These are phyloP conservation scores for Solanum pennellii DNA, from an alignment of 257 asterid species.

Conservation along the genomic window DNA sequence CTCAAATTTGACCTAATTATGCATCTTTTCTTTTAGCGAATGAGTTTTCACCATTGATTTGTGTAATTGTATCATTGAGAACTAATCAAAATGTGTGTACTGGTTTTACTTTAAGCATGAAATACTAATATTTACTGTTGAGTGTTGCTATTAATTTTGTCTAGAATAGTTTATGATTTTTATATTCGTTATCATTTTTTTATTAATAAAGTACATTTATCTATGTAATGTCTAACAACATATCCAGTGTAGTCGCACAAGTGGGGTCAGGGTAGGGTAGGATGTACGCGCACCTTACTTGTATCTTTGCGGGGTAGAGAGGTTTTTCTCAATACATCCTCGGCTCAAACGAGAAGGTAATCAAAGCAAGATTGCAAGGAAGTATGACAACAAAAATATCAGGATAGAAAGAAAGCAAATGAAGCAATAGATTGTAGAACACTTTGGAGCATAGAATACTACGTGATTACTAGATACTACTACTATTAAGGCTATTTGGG, in stretches of 20 bases:
- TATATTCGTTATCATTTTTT: neutral
- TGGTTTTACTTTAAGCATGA: neutral
- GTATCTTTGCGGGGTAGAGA: neutral
- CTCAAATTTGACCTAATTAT: neutral
- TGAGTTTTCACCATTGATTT: neutral
- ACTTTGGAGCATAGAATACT: neutral
- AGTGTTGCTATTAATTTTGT: neutral
- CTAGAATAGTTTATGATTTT: neutral
- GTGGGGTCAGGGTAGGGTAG: neutral
- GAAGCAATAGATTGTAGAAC: neutral
- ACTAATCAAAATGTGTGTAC: neutral
- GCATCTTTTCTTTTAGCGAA: neutral
- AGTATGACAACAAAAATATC: neutral
- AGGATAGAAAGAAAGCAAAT: neutral
- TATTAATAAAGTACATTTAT: neutral
- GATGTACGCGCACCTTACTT: neutral
- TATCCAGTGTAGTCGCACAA: too few species aligned
- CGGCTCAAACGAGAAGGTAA: neutral
- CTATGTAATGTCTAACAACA: neutral
- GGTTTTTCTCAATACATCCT: neutral
- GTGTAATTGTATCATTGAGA: neutral
- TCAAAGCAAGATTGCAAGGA: neutral
- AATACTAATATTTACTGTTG: neutral
- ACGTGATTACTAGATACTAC: neutral
- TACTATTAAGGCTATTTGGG: neutral